Evolutionary conservation across 2,329 filamentous ascomycete genomes (phyloP).

Genomic region (Diaporthe sp.): DNA sequence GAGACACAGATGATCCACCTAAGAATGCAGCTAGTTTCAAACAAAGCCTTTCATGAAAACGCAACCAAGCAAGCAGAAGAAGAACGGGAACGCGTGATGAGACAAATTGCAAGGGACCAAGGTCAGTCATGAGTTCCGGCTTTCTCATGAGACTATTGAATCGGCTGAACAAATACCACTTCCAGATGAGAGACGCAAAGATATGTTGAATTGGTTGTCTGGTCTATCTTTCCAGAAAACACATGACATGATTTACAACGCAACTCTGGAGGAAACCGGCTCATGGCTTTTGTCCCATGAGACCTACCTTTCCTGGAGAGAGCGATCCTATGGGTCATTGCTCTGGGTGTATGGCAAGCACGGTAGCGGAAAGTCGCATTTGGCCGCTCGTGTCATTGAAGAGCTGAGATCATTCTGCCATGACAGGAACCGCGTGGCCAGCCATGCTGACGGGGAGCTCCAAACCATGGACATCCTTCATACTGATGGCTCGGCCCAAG

Average conservation of each 20-base stretch:
- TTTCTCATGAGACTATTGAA: neutral
- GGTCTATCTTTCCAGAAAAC: neutral
- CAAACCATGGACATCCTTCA: neutral
- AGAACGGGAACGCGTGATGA: neutral
- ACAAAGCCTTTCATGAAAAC: neutral
- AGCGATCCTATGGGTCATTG: neutral
- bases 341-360: constrained; percentile 30
- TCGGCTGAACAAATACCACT: neutral
- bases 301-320: neutral
- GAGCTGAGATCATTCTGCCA: constrained; percentile 3
- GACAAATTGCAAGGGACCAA: neutral
- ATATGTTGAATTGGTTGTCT: neutral
- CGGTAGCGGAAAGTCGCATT: constrained; percentile 25
- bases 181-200: neutral
- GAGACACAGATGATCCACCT: constrained; percentile 3
- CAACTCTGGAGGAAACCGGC: constrained; percentile 6
- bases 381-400: constrained; percentile 10
- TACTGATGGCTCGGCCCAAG: neutral
- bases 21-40: neutral
- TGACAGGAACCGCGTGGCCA: neutral
- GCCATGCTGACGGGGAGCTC: no score
- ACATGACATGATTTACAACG: neutral
- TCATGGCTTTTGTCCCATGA: neutral
- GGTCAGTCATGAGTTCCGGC: neutral
- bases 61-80: neutral